Conservation (phyloP, 257 asterid species). For the Ophiorrhiza pumila region DNA sequence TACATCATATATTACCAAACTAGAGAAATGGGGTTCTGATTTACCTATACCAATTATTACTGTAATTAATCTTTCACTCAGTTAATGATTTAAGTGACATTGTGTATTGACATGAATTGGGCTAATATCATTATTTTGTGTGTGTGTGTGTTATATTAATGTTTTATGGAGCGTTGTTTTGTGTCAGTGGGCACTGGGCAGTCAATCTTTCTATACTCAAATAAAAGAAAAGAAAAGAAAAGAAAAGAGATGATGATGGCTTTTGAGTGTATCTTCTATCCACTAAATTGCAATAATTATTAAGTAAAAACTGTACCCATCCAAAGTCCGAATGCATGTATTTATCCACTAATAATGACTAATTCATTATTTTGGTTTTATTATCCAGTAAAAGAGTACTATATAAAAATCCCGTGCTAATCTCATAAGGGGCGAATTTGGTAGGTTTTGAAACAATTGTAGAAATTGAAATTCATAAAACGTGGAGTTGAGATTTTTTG, state of each 20-base stretch:
- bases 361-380: not conserved
- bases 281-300: not conserved
- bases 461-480: not conserved
- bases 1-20: not conserved
- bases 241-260: not conserved
- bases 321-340: not conserved
- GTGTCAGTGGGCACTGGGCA: not conserved
- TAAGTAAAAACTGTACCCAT: not conserved
- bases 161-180: too few relatives aligned
- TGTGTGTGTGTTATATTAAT: not conserved
- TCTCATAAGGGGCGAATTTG: not conserved
- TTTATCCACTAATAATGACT: not conserved
- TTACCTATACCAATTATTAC: not conserved
- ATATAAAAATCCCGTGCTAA: not conserved
- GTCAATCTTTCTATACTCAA: not conserved
- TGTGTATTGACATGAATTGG: not conserved
- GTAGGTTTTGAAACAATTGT: not conserved
- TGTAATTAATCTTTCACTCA: not conserved
- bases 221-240: not conserved
- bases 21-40: not conserved
- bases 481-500: too few relatives aligned
- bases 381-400: not conserved
- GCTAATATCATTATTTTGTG: not conserved
- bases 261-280: not conserved
- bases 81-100: not conserved